These are phyloP conservation scores for Boletus coccyginus DNA, from an alignment of 768 basidiomycete genomes.

Conservation along the genomic window DNA sequence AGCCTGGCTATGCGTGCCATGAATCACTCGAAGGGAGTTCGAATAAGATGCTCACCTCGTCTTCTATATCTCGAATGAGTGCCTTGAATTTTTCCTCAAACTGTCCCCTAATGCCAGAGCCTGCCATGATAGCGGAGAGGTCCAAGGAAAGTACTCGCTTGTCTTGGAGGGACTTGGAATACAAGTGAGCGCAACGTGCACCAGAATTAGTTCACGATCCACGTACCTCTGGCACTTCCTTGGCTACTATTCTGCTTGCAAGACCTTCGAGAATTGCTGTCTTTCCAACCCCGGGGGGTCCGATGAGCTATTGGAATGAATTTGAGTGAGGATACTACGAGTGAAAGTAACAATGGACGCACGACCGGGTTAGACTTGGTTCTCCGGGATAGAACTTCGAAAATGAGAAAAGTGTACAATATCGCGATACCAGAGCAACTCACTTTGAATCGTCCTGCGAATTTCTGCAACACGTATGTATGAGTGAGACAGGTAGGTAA, in stretches of 20 bases:
- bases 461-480: conserved; percentile 54
- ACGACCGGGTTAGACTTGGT: conserved; percentile 94
- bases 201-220: not conserved
- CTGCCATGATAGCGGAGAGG: conserved; percentile 79
- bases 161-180: conserved; percentile 67
- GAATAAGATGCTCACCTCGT: conserved; percentile 48
- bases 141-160: conserved; percentile 90
- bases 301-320: conserved; percentile 55
- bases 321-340: not conserved
- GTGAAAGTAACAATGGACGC: conserved; percentile 23
- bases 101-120: conserved; percentile 87
- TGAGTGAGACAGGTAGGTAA: not conserved
- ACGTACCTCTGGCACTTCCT: conserved; percentile 85
- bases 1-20: conserved; percentile 36
- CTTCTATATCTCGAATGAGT: conserved; percentile 86
- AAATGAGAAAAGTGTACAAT: not conserved
- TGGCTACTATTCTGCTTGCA: conserved; percentile 80
- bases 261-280: conserved; percentile 91
- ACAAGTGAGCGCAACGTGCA: not conserved
- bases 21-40: conserved; percentile 23
- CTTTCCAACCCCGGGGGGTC: conserved; percentile 89
- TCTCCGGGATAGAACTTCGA: conserved; percentile 72
- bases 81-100: conserved; percentile 95
- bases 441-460: conserved; percentile 86
- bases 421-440: conserved; percentile 20